A percentile compares a stretch with the other conserved stretches of the same genome.
phyloP scores from a whole-genome alignment of 2,329 filamentous ascomycete species.

The Aspergillus clavatus region DNA sequence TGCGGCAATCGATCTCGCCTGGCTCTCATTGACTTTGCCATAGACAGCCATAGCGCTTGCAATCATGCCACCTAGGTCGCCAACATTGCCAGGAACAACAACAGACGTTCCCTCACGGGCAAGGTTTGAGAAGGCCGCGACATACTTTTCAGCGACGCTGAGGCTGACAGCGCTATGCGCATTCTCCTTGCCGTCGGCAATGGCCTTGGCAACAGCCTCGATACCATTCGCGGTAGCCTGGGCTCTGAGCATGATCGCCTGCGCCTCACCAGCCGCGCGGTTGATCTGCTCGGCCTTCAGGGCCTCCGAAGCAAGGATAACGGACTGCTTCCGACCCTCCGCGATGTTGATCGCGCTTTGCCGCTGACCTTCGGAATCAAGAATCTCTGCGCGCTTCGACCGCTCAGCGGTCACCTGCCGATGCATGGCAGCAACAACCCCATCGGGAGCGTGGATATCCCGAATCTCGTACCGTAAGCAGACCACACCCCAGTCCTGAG shows the following conservation, averaged over 20 bases:
- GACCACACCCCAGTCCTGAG: slow-evolving; percentile 92
- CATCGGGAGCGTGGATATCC: slow-evolving; percentile 91
- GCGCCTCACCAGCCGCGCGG: slow-evolving; percentile 82
- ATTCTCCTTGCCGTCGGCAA: slow-evolving; percentile 65
- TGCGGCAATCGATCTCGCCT: slow-evolving; percentile 59
- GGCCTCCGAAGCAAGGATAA: slow-evolving; percentile 93
- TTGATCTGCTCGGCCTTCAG: slow-evolving; percentile 89
- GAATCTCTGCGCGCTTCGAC: slow-evolving; percentile 93
- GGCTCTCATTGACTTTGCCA: slow-evolving; percentile 80
- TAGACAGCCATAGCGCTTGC: slow-evolving; percentile 93
- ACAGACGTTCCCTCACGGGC: slow-evolving; percentile 94
- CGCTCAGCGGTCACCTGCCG: slow-evolving; percentile 95
- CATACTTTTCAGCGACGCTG: slow-evolving; percentile 93
- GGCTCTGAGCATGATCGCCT: slow-evolving; percentile 85
- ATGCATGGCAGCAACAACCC: slow-evolving; percentile 97
- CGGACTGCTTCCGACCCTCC: slow-evolving; percentile 93
- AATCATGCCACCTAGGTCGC: slow-evolving; percentile 95
- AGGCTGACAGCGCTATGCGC: slow-evolving; percentile 83
- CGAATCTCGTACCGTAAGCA: slow-evolving; percentile 97
- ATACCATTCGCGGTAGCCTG: slow-evolving; percentile 82
- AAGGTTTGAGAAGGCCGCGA: slow-evolving; percentile 86
- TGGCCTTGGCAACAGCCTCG: slow-evolving; percentile 73
- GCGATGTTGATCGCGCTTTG: slow-evolving; percentile 99
- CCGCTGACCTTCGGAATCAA: slow-evolving; percentile 93
- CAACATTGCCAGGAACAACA: slow-evolving; percentile 93